Conservation (phyloP, 2,329 filamentous ascomycete genomes). For the Colletotrichum eremochloae region DNA sequence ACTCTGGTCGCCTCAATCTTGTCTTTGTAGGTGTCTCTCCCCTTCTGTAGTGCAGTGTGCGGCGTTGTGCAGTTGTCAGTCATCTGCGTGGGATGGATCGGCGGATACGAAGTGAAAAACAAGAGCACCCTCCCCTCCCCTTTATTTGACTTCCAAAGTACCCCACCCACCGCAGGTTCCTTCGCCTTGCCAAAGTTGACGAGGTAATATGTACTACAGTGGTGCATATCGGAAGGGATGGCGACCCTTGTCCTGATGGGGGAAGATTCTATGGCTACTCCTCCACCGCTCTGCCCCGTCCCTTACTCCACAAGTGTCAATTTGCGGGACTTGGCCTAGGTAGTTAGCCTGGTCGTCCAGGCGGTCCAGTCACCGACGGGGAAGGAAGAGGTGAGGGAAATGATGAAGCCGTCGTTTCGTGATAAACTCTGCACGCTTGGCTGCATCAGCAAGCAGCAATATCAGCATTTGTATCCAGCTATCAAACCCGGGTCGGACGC, state of each 20-base stretch:
- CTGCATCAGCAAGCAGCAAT: conserved; percentile 31
- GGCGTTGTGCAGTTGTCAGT: conserved; percentile 20
- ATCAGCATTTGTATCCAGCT: conserved; percentile 6
- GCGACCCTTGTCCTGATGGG: conserved; percentile 33
- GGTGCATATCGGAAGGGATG: conserved; percentile 40
- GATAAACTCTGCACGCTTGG: conserved; percentile 34
- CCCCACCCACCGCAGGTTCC: conserved; percentile 35
- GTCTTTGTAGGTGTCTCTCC: conserved; percentile 20
- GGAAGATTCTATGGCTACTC: conserved; percentile 30
- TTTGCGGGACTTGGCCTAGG: conserved; percentile 27
- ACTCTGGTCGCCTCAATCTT: conserved; percentile 29
- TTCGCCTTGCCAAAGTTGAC: conserved; percentile 37
- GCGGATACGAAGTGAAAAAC: conserved; percentile 37
- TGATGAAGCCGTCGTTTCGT: conserved; percentile 22
- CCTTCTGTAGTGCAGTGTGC: conserved; percentile 24
- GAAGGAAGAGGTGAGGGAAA: neutral
- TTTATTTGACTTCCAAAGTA: conserved; percentile 34
- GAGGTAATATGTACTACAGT: conserved; percentile 33
- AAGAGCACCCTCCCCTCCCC: conserved; percentile 24
- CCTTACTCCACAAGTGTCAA: conserved; percentile 22
- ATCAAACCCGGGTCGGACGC: conserved; percentile 2
- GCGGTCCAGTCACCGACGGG: conserved; percentile 22
- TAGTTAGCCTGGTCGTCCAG: conserved; percentile 25
- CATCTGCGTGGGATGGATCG: conserved; percentile 35
- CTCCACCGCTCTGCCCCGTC: conserved; percentile 22